These are phyloP conservation scores for Pseudotsuga menziesii DNA, from an alignment of 75 land plant species.

Conservation along the genomic window DNA sequence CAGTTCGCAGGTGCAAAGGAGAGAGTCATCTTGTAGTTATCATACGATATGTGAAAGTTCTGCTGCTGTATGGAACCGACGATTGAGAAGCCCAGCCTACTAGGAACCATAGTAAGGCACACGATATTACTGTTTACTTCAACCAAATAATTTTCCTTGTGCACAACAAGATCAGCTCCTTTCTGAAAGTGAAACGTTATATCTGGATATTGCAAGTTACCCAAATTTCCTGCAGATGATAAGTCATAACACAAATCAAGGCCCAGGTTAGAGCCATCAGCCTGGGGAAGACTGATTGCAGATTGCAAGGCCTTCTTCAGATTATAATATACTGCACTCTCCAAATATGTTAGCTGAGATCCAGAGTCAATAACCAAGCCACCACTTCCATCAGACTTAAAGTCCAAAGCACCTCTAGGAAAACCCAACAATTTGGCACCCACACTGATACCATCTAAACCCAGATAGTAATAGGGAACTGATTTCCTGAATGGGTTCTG, in stretches of 20 bases:
- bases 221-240: background rate
- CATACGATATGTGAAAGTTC: constrained; percentile 16
- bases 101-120: constrained; percentile 1
- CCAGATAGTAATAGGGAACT: constrained; percentile 8
- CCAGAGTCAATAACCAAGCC: constrained; percentile 10
- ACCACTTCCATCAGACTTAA: background rate
- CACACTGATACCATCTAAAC: background rate
- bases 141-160: constrained; percentile 3
- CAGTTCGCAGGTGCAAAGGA: constrained; percentile 9
- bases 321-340: background rate
- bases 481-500: constrained; percentile 6
- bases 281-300: background rate
- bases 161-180: constrained; percentile 1
- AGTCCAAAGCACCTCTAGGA: background rate
- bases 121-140: background rate
- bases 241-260: constrained; percentile 5
- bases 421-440: background rate
- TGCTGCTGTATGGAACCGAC: constrained; percentile 7
- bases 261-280: constrained; percentile 15
- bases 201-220: constrained; percentile 7
- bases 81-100: background rate
- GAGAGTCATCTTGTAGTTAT: constrained; percentile 4
- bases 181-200: background rate
- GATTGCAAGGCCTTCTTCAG: background rate
- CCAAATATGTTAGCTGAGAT: background rate